These are phyloP conservation scores for Pseudofabraea citricarpa DNA, from an alignment of 2,329 filamentous ascomycete species.

Conservation along the genomic window DNA sequence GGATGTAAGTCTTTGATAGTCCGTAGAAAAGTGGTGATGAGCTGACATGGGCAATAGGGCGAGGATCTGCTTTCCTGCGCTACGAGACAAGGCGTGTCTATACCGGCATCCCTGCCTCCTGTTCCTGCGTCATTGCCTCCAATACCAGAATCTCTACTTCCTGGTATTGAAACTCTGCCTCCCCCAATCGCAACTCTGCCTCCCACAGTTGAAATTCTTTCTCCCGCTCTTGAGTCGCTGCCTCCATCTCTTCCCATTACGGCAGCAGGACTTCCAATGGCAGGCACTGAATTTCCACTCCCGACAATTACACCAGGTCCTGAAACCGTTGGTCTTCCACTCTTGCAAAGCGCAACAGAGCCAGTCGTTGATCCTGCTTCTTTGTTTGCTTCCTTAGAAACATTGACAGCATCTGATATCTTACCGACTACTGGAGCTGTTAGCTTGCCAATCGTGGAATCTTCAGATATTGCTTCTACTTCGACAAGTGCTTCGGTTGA, in stretches of 20 bases:
- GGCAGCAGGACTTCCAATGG: not conserved
- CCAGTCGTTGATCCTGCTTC: too few relatives aligned
- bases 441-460: too few relatives aligned
- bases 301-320: too few relatives aligned
- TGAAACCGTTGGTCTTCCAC: too few relatives aligned
- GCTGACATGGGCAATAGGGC: too few relatives aligned
- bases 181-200: not conserved
- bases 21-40: not conserved
- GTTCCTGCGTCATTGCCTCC: not conserved
- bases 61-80: too few relatives aligned
- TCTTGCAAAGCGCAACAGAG: too few relatives aligned
- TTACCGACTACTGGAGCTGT: too few relatives aligned
- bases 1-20: constrained; percentile 5
- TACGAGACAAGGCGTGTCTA: not conserved
- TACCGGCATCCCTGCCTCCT: not conserved
- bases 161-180: not conserved
- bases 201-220: not conserved
- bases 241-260: not conserved
- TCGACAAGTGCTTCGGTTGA: too few relatives aligned
- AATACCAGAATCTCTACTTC: not conserved
- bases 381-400: too few relatives aligned
- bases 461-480: too few relatives aligned
- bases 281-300: not conserved
- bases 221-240: not conserved
- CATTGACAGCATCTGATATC: too few relatives aligned